A percentile compares a stretch with the other conserved stretches of the same genome.
phyloP scores from a whole-genome alignment of 805 yeast species.

The Pichia membranifaciens region DNA sequence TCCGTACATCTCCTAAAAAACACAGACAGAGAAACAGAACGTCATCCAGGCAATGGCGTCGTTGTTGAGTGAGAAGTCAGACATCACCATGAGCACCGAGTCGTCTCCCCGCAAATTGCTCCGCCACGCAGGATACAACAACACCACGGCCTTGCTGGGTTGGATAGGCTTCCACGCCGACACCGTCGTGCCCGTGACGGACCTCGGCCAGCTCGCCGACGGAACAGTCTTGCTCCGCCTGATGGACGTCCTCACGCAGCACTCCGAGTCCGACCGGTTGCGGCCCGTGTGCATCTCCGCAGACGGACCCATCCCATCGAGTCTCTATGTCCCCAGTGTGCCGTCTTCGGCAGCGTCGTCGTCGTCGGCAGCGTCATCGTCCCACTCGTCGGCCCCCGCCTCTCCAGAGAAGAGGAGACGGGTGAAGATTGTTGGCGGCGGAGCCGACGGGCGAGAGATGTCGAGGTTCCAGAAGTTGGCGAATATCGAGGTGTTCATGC shows the following conservation, averaged over 20 bases:
- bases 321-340: neutral
- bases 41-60: no score
- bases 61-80: neutral
- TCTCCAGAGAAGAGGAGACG: neutral
- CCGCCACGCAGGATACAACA: neutral
- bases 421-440: neutral
- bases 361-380: neutral
- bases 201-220: neutral
- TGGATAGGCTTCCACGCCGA: neutral
- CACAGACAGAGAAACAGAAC: no score
- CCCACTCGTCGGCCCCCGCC: neutral
- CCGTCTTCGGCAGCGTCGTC: neutral
- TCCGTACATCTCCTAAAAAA: no score
- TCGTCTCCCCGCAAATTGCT: neutral
- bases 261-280: neutral
- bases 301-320: neutral
- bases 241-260: neutral
- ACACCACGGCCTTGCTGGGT: constrained; percentile 1
- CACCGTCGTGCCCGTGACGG: neutral
- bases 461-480: constrained; percentile 8
- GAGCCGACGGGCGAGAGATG: neutral
- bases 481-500: constrained; percentile 2
- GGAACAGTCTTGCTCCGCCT: constrained; percentile 2
- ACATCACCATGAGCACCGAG: neutral
- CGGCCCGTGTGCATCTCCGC: neutral